Conservation (phyloP, 257 asterid genomes). For the Solanum medicagineum region DNA sequence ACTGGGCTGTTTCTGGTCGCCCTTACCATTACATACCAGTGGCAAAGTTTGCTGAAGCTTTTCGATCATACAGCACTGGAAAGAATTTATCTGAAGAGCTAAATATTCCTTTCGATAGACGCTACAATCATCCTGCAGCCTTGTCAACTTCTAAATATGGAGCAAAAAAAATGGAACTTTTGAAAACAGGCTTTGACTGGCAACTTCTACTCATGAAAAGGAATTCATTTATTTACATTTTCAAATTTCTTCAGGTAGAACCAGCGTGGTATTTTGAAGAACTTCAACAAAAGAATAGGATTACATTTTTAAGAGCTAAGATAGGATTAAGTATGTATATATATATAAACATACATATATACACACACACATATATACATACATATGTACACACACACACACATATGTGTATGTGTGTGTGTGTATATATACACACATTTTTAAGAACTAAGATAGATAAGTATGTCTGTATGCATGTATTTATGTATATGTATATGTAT, state of each 20-base stretch:
- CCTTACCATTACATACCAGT: conserved; percentile 63
- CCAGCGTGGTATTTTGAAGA: background rate
- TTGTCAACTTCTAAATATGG: conserved; percentile 69
- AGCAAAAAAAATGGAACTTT: conserved; percentile 58
- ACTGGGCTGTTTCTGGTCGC: conserved; percentile 61
- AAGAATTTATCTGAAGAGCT: conserved; percentile 51
- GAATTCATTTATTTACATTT: conserved; percentile 72
- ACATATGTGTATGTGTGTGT: too few species aligned
- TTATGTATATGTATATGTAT: background rate
- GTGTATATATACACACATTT: too few species aligned
- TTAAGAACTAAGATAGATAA: too few species aligned
- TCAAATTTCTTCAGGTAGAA: conserved; percentile 80
- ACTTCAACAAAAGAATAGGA: background rate
- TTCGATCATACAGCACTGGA: conserved; percentile 49
- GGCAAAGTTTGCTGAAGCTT: conserved; percentile 64
- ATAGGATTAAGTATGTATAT: background rate
- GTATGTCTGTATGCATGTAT: too few species aligned
- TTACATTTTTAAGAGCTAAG: background rate
- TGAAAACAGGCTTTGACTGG: conserved; percentile 68
- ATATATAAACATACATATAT: background rate
- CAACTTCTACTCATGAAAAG: conserved; percentile 85
- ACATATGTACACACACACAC: too few species aligned
- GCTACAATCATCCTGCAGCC: conserved; percentile 89
- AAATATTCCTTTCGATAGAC: conserved; percentile 61
- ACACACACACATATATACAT: background rate